A percentile compares a stretch with the other conserved stretches of the same genome.
These are phyloP conservation scores for Bacterosira constricta DNA, from an alignment of 108 stramenopile species.

Conservation along the genomic window DNA sequence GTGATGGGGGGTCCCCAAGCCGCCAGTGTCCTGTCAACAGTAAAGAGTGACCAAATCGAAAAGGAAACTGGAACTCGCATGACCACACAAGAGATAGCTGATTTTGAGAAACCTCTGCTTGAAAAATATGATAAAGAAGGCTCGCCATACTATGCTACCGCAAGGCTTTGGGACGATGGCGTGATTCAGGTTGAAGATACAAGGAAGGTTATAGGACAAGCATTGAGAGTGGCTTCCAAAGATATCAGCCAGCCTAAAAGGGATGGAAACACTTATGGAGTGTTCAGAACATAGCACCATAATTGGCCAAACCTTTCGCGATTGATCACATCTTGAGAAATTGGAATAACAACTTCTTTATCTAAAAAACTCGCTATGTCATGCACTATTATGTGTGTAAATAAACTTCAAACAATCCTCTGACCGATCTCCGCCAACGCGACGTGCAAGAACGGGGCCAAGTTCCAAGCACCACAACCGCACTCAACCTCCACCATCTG, in stretches of 20 bases:
- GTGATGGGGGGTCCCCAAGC: slow-evolving; percentile 99
- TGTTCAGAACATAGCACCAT: slow-evolving; percentile 55
- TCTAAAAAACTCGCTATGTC: too few species aligned
- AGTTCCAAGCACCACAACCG: neutral
- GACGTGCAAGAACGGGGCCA: neutral
- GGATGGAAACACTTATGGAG: slow-evolving; percentile 42
- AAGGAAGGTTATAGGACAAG: slow-evolving; percentile 84
- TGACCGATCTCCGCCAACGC: too few species aligned
- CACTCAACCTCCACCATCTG: neutral
- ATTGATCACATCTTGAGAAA: too few species aligned
- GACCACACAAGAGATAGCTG: slow-evolving; percentile 72
- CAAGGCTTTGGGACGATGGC: slow-evolving; percentile 98
- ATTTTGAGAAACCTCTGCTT: slow-evolving; percentile 69
- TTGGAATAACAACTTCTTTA: too few species aligned
- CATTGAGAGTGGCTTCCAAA: slow-evolving; percentile 75
- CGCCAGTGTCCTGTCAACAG: slow-evolving; percentile 93
- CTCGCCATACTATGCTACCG: slow-evolving; percentile 90
- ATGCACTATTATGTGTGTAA: too few species aligned
- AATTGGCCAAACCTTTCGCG: too few species aligned
- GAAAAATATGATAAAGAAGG: slow-evolving; percentile 84
- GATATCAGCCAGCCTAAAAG: slow-evolving; percentile 30
- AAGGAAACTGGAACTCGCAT: slow-evolving; percentile 59
- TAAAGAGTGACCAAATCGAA: slow-evolving; percentile 85
- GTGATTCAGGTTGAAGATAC: slow-evolving; percentile 95
- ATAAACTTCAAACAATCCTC: too few species aligned